Evolutionary conservation across 371 early-diverging fungal species (phyloP), one percentile per base, ranked within the genome.

Genomic region (Mucor saturninus): DNA sequence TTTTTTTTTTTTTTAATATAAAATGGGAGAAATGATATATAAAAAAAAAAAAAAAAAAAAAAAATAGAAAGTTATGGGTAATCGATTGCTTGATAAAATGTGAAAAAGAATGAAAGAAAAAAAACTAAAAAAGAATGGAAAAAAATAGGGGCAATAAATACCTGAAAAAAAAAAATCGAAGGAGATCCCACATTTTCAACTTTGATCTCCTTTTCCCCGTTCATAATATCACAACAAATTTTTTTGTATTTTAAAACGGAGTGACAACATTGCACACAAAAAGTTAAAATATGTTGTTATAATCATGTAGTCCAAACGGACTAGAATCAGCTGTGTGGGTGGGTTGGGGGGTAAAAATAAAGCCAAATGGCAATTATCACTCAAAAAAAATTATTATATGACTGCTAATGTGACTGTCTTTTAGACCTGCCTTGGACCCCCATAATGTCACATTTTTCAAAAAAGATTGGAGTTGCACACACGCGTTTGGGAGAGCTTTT

Each of bases 21-120:
- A n/a, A 14, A 14, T 42, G 43, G 43, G 43, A 42, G 43, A 42
- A 21, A 42, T 10, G 43, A 14, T 9, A 26, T 28, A 9, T 26
- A 46, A 43, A 59, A 37, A 59, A 54, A 52, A 45, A 30, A 43
- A 37, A 38, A 43, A 30, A 38, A 39, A 28, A 30, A 39, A 58
- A 54, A 52, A 46, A 35, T 21, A 58, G 45, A 14, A 53, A 43
- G n/a, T 28, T 26, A n/a, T 50, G 45, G n/a, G 40, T 50, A 21
- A 49, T 43, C 42, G 31, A 40, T 64, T 40, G 30, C 40, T 15
- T 50, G 43, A 42, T 42, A 26, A 52, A 39, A 13, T 46, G 49
- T 35, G 50, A 43, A 43, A 43, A 52, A 62, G 43, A 35, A 61
- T 46, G 37, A 45, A 52, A 52, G 31, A 43, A 31, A 52, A 21